These are phyloP conservation scores for Apiotrichum mycotoxinovorans DNA, from an alignment of 1,284 basidiomycete species.

Conservation along the genomic window DNA sequence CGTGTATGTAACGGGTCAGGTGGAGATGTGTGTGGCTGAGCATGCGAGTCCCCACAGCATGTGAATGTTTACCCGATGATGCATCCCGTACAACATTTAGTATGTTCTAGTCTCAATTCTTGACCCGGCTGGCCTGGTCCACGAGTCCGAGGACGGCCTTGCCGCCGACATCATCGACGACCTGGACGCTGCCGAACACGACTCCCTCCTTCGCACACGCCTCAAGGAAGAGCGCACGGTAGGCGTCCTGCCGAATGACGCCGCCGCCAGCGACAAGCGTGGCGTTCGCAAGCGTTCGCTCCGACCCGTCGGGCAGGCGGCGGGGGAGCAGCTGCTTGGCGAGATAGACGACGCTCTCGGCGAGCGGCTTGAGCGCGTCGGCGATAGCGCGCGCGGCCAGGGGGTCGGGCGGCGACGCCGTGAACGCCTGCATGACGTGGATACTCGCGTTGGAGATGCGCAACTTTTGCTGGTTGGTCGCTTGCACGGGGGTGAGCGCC, in stretches of 20 bases:
- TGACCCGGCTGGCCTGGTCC: background rate
- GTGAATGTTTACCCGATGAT: no score
- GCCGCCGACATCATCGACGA: slow-evolving; percentile 32
- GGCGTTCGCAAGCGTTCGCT: slow-evolving; percentile 11
- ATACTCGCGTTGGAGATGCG: slow-evolving; percentile 26
- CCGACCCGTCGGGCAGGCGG: slow-evolving; percentile 1
- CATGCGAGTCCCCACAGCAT: no score
- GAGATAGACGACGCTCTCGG: slow-evolving; percentile 22
- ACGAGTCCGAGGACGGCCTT: slow-evolving; percentile 29
- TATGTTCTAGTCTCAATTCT: background rate
- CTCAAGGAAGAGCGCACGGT: slow-evolving; percentile 23
- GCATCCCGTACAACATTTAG: no score
- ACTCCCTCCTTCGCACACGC: slow-evolving; percentile 21
- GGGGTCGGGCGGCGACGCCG: slow-evolving; percentile 21
- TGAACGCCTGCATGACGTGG: slow-evolving; percentile 22
- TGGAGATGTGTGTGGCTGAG: no score
- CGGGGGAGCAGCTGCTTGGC: slow-evolving; percentile 17
- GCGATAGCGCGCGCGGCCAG: slow-evolving; percentile 25
- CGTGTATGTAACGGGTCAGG: no score
- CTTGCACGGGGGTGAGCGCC: slow-evolving; percentile 18
- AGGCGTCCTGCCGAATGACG: slow-evolving; percentile 29
- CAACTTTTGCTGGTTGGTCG: slow-evolving; percentile 35
- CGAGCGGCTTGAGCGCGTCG: slow-evolving; percentile 21
- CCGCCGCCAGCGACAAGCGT: slow-evolving; percentile 32
- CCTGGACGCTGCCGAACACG: slow-evolving; percentile 21